Evolutionary conservation across 805 yeast species (phyloP).

Genomic region (Lachancea sp.): DNA sequence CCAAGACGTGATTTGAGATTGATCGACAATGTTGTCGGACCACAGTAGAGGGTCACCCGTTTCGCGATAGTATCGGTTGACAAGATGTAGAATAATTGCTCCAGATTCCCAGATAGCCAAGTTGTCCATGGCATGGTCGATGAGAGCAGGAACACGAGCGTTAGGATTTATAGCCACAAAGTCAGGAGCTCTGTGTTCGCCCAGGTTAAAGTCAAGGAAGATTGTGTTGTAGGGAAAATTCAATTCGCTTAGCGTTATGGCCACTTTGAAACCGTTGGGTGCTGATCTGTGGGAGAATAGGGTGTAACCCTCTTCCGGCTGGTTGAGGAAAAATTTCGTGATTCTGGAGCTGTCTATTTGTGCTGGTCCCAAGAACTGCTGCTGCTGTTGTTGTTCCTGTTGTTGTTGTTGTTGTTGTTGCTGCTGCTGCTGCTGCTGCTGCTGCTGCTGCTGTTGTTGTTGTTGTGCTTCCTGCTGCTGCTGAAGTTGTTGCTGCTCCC

Average conservation of each 20-base stretch:
- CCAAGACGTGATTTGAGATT: slow-evolving; percentile 82
- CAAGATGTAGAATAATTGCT: slow-evolving; percentile 78
- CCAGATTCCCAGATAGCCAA: slow-evolving; percentile 93
- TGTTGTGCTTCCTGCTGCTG: slow-evolving; percentile 15
- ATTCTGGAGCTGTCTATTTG: slow-evolving; percentile 51
- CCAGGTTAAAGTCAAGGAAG: slow-evolving; percentile 76
- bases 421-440: slow-evolving; percentile 14
- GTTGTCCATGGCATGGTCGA: slow-evolving; percentile 79
- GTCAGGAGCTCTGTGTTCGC: slow-evolving; percentile 91
- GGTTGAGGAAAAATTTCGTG: slow-evolving; percentile 63
- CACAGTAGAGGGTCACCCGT: slow-evolving; percentile 63
- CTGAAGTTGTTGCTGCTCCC: not conserved
- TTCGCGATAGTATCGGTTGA: slow-evolving; percentile 58
- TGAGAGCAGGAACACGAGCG: slow-evolving; percentile 90
- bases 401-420: slow-evolving; percentile 15
- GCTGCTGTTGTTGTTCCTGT: slow-evolving; percentile 20
- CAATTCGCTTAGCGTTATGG: slow-evolving; percentile 80
- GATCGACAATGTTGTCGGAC: slow-evolving; percentile 72
- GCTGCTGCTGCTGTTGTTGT: slow-evolving; percentile 16
- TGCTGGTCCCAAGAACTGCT: slow-evolving; percentile 7
- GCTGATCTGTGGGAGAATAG: slow-evolving; percentile 81
- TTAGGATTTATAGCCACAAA: slow-evolving; percentile 92
- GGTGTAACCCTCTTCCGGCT: slow-evolving; percentile 78
- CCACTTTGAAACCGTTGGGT: slow-evolving; percentile 94
- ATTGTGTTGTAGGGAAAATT: slow-evolving; percentile 74